Evolutionary conservation across 2,329 filamentous ascomycete species (phyloP).

Genomic region (Paraconiothyrium sp.): DNA sequence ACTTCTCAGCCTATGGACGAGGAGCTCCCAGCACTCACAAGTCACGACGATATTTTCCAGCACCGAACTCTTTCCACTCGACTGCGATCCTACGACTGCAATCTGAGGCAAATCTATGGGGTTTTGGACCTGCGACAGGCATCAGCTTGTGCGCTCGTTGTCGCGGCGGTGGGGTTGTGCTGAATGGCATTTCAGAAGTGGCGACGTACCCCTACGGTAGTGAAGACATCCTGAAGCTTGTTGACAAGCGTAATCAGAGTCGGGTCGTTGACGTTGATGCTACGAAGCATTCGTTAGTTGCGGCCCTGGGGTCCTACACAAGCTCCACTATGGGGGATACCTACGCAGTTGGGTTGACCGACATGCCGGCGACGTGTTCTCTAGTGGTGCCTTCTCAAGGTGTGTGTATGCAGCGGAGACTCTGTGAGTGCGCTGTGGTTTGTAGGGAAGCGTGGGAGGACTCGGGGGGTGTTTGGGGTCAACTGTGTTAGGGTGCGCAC

Average conservation of each 20-base stretch:
- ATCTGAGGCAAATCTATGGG: slow-evolving; percentile 99
- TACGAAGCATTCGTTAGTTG: slow-evolving; percentile 50
- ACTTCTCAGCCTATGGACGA: slow-evolving; percentile 11
- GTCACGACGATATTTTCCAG: slow-evolving; percentile 99
- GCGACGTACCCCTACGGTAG: slow-evolving; percentile 82
- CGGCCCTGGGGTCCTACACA: slow-evolving; percentile 11
- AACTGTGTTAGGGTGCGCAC: background rate
- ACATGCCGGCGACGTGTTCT: slow-evolving; percentile 36
- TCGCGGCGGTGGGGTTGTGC: slow-evolving; percentile 19
- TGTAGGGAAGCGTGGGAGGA: slow-evolving; percentile 5
- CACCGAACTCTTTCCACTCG: slow-evolving; percentile 98
- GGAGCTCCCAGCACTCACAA: slow-evolving; percentile 73
- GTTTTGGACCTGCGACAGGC: slow-evolving; percentile 79
- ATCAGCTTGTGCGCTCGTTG: slow-evolving; percentile 38
- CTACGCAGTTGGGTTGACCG: slow-evolving; percentile 54
- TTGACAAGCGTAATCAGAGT: slow-evolving; percentile 86
- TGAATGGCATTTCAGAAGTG: slow-evolving; percentile 3
- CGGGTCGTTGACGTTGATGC: slow-evolving; percentile 77
- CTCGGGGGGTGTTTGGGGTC: slow-evolving; percentile 6
- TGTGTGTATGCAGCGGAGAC: background rate
- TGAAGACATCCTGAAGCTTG: slow-evolving; percentile 99
- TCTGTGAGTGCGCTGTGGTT: background rate
- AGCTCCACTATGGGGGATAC: slow-evolving; percentile 24
- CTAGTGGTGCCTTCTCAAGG: background rate
- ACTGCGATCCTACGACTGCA: slow-evolving; percentile 97